Evolutionary conservation across 2,329 filamentous ascomycete genomes (phyloP).

Genomic region (Paecilomyces variotii): DNA sequence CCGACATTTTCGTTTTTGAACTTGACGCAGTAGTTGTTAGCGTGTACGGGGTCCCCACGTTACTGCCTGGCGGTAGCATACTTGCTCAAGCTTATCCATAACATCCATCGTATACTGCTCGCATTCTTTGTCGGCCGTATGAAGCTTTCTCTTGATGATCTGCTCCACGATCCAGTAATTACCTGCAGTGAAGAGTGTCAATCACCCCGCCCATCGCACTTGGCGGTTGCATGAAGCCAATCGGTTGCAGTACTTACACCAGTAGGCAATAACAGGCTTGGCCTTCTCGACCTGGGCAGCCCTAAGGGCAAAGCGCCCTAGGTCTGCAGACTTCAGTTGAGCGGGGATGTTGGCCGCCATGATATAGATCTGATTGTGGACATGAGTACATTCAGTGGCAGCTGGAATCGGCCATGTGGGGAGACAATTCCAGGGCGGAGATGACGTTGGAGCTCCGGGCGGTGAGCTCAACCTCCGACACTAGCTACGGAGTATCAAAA

Average conservation of each 20-base stretch:
- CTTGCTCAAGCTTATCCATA: slow-evolving; percentile 86
- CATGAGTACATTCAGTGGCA: neutral
- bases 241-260: slow-evolving; percentile 58
- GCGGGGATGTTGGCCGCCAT: slow-evolving; percentile 69
- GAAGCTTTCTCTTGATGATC: slow-evolving; percentile 72
- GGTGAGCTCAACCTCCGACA: neutral
- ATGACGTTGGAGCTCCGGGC: slow-evolving; percentile 15
- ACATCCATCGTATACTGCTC: slow-evolving; percentile 71
- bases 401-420: slow-evolving; percentile 3
- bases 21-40: slow-evolving; percentile 25
- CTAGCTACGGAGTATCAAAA: too few species aligned
- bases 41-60: too few species aligned
- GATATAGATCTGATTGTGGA: slow-evolving; percentile 9
- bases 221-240: neutral
- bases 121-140: slow-evolving; percentile 69
- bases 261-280: slow-evolving; percentile 87
- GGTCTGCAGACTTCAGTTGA: slow-evolving; percentile 69
- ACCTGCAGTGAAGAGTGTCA: slow-evolving; percentile 42
- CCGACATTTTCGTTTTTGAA: slow-evolving; percentile 64
- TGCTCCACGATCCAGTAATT: slow-evolving; percentile 91
- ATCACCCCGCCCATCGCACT: slow-evolving; percentile 11
- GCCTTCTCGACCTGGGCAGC: slow-evolving; percentile 75
- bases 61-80: slow-evolving; percentile 25
- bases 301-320: slow-evolving; percentile 74
- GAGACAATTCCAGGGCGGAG: slow-evolving; percentile 8